These are phyloP conservation scores for Zygosaccharomyces rouxii DNA, from an alignment of 805 yeast genomes.

Conservation along the genomic window DNA sequence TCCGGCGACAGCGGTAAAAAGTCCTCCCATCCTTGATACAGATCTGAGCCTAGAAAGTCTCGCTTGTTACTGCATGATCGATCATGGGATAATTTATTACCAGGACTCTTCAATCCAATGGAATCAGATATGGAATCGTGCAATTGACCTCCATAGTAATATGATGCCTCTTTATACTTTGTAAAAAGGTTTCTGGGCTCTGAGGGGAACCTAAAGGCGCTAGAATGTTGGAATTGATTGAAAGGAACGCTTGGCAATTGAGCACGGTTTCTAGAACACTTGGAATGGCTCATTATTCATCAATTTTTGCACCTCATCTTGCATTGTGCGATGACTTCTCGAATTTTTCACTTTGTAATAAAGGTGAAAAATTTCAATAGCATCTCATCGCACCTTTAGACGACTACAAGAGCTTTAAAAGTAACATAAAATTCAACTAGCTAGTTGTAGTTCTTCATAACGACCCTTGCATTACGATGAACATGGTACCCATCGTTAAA, in stretches of 20 bases:
- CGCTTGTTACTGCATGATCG: slow-evolving; percentile 10
- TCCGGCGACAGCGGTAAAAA: slow-evolving; percentile 21
- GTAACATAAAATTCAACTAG: not conserved
- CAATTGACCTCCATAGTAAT: slow-evolving; percentile 11
- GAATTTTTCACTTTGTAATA: not conserved
- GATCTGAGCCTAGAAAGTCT: slow-evolving; percentile 23
- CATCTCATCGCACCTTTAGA: not conserved
- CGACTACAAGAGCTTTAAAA: not conserved
- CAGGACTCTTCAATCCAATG: slow-evolving; percentile 11
- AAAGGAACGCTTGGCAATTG: slow-evolving; percentile 1
- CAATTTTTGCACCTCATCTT: slow-evolving; percentile 1
- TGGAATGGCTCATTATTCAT: not conserved
- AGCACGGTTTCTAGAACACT: not conserved
- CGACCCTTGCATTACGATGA: not conserved
- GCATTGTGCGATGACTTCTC: not conserved
- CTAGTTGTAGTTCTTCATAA: not conserved
- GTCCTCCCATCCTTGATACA: slow-evolving; percentile 20
- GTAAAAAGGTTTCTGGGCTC: slow-evolving; percentile 15
- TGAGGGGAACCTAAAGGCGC: slow-evolving; percentile 8
- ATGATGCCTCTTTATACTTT: slow-evolving; percentile 20
- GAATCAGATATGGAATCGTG: slow-evolving; percentile 15
- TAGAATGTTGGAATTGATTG: slow-evolving; percentile 10
- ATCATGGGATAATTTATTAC: not conserved
- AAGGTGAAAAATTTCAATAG: slow-evolving; percentile 1
- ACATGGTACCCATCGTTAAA: slow-evolving; percentile 8